These are phyloP conservation scores for Raddia distichophylla DNA, from an alignment of 176 grass and related monocot species.

Conservation along the genomic window DNA sequence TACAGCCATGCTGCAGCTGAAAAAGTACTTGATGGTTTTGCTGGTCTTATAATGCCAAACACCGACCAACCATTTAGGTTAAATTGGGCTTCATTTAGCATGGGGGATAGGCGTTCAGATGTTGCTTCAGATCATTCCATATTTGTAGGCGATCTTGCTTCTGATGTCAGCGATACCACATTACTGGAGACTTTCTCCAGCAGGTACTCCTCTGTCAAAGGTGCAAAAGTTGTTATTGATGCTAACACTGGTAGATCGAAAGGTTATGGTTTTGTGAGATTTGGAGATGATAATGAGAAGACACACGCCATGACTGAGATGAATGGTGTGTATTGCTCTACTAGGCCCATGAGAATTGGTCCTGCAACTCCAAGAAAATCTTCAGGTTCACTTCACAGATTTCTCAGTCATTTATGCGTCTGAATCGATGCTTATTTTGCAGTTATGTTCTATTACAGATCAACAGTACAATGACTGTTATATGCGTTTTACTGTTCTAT, in stretches of 20 bases:
- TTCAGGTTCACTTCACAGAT: slow-evolving; percentile 62
- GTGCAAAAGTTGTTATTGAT: slow-evolving; percentile 98
- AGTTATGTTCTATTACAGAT: background rate
- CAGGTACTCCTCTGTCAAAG: slow-evolving; percentile 94
- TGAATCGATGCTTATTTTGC: background rate
- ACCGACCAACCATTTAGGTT: slow-evolving; percentile 93
- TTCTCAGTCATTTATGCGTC: slow-evolving; percentile 26
- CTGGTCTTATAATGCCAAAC: slow-evolving; percentile 95
- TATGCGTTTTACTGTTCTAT: background rate
- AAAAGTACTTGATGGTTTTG: slow-evolving; percentile 79
- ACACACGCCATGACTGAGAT: slow-evolving; percentile 86
- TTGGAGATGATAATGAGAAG: slow-evolving; percentile 93
- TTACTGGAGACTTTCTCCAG: slow-evolving; percentile 80
- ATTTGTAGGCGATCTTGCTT: slow-evolving; percentile 98
- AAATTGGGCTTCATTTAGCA: slow-evolving; percentile 99
- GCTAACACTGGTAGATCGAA: slow-evolving; percentile 95
- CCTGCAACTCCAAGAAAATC: slow-evolving; percentile 95
- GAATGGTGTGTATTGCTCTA: slow-evolving; percentile 95
- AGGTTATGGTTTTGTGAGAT: slow-evolving; percentile 97
- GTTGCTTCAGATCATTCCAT: slow-evolving; percentile 86
- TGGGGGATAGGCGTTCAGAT: slow-evolving; percentile 84
- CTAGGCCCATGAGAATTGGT: slow-evolving; percentile 89
- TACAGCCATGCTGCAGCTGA: slow-evolving; percentile 81
- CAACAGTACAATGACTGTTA: background rate
- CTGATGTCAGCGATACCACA: slow-evolving; percentile 82